Base-by-base conservation (phyloP, 495 filamentous ascomycete species). In the Cryomyces minteri region DNA sequence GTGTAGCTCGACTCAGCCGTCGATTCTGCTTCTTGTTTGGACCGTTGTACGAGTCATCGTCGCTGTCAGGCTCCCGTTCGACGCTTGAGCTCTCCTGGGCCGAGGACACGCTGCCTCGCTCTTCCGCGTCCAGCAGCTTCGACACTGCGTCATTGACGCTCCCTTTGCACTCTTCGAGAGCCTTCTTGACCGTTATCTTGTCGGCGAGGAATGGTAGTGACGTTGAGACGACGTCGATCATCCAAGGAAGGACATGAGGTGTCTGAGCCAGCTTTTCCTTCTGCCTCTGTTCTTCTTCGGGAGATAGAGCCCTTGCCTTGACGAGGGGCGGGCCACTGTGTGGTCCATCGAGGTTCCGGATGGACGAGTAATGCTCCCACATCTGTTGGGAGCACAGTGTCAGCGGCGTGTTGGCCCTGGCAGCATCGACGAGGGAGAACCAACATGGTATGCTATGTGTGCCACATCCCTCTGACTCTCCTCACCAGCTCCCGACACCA, bases 331-430 rank as follows among this genome's bases (percentile, higher is more conserved):
- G 53, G 18, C 77, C 81, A 25, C 62, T 65, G 56, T 78, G 74
- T 6, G 72, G 71, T 8, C 76, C 77, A 45, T 71, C 54, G 12
- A 74, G 58, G 49, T 76, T 72, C 43, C 79, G 73, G 48, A 85
- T 73, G 1, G 81, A 84, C 4, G 78, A 82, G 57, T 82, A 87
- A 56, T 87, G 82, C 54, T 84, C 75, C 63, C 76, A 84, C 43
- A 57, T 61, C 73, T 77, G 49, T 30, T 41, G 47, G 1, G 32
- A 44, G 18, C 18, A 38, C 12, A 9, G 34, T 10, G 34, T 38
- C 34, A 38, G 34, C 34, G 9, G 34, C 12, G 34, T 14, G 9
- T 9, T 10, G 2, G 34, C 9, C 9, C 12, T 38, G 34, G 9
- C 3, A 14, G 12, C 31, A 32, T 39, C 25, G 25, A 41, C 2